Evolutionary conservation across 177 flowering plant species (phyloP), one percentile per base, ranked within the genome.

Genomic region (Vitis hybrid): DNA sequence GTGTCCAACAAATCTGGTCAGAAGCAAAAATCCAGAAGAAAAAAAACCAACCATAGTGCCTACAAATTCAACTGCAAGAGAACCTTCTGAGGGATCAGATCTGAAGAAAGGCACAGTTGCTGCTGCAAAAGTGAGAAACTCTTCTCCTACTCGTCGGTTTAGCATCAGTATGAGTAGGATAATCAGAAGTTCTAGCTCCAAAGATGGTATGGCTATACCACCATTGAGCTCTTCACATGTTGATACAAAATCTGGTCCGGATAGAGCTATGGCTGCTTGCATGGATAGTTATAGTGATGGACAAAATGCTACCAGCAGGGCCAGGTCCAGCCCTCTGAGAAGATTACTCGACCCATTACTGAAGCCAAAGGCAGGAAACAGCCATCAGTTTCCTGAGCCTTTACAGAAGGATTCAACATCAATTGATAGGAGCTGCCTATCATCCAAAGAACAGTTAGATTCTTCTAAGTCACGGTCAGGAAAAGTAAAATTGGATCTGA

Each of bases 291-390:
- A 67, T 3, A 9, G 18, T 51, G 80, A 74, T 23, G 72, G 63
- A 57, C 45, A 54, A 5, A 52, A 17, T 52, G 56, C 72, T 66
- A 48, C 68, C 18, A 64, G 55, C 63, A 74, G 68, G 70, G 67
- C 72, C 60, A 79, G 69, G 69, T 77, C 86, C 55, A 83, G 86
- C 61, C 86, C 86, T 64, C 68, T 83, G 60, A 81, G 82, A 69
- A 77, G 86, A 72, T 74, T 83, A 64, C 81, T 83, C 34, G 86
- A 83, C 32, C 83, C 84, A 32, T 19, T 83, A 23, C 64, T 83
- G 70, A 81, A 74, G 56, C 77, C 83, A 45, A 79, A 70, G 70
- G 69, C 74, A 34, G 63, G 52, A 30, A 77, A 67, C 62, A 19
- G 56, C 57, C 66, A 51, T 67, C 75, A 56, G 5, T 59, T 26